These are phyloP conservation scores for Venustampulla echinocandica DNA, from an alignment of 495 filamentous ascomycete genomes.

Conservation along the genomic window DNA sequence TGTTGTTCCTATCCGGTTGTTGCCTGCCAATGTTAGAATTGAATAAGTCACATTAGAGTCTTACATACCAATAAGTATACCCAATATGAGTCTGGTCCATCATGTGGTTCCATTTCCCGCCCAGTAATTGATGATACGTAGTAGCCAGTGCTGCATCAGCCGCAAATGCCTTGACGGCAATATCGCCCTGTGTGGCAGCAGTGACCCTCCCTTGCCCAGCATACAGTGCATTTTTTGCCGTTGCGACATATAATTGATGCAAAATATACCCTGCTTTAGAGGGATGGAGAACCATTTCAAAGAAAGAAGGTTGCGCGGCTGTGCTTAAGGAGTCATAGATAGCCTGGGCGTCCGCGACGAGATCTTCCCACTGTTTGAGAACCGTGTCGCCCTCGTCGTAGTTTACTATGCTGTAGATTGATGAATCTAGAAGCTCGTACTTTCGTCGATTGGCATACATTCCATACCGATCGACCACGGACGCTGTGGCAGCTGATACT, in stretches of 20 bases:
- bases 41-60: background rate
- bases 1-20: background rate
- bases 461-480: background rate
- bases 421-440: conserved; percentile 54
- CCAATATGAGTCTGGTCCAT: conserved; percentile 37
- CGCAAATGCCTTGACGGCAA: conserved; percentile 49
- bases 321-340: conserved; percentile 43
- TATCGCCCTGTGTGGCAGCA: conserved; percentile 50
- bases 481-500: background rate
- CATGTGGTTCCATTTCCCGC: conserved; percentile 66
- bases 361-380: conserved; percentile 49
- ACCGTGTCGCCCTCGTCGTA: conserved; percentile 61
- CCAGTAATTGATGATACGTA: conserved; percentile 50
- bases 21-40: background rate
- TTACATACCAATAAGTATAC: background rate
- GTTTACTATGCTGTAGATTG: conserved; percentile 56
- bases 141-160: conserved; percentile 52
- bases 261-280: conserved; percentile 51
- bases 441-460: conserved; percentile 1
- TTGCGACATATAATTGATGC: conserved; percentile 49
- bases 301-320: conserved; percentile 47
- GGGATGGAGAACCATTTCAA: conserved; percentile 60
- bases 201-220: conserved; percentile 55
- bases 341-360: conserved; percentile 41
- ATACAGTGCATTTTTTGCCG: conserved; percentile 53